A percentile compares a stretch with the other conserved stretches of the same genome.
Conservation (phyloP, 768 basidiomycete species). For the Leccinellum luteum region DNA sequence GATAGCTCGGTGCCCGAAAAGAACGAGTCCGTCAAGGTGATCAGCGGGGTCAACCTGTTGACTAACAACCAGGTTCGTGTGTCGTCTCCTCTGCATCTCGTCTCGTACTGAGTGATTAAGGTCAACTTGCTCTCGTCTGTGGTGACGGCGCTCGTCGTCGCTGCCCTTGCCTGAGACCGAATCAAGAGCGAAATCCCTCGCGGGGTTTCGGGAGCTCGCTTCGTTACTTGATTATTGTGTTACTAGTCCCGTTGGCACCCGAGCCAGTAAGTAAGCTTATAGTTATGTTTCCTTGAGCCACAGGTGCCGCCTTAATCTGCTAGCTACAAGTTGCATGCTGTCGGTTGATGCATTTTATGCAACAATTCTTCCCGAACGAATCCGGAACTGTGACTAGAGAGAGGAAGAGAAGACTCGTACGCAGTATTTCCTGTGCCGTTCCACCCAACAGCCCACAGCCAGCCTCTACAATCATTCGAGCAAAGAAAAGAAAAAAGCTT, state of each 20-base stretch:
- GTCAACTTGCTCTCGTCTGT: slow-evolving; percentile 47
- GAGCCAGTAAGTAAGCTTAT: background rate
- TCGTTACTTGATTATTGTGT: background rate
- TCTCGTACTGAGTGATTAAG: slow-evolving; percentile 18
- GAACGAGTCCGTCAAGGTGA: slow-evolving; percentile 51
- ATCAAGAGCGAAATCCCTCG: background rate
- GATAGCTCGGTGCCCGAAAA: slow-evolving; percentile 40
- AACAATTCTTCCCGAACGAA: too few relatives aligned
- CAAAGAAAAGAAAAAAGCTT: too few relatives aligned
- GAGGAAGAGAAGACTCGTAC: too few relatives aligned
- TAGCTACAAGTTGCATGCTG: too few relatives aligned
- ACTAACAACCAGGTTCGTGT: slow-evolving; percentile 73
- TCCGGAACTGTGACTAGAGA: too few relatives aligned
- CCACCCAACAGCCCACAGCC: too few relatives aligned
- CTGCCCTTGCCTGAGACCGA: slow-evolving; percentile 31
- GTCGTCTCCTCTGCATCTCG: background rate
- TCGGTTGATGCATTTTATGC: too few relatives aligned
- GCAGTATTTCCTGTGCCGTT: too few relatives aligned
- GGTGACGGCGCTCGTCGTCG: slow-evolving; percentile 37
- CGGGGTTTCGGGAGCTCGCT: background rate
- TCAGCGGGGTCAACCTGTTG: slow-evolving; percentile 65
- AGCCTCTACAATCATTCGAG: too few relatives aligned
- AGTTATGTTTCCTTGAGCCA: too few relatives aligned
- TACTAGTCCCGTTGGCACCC: background rate
- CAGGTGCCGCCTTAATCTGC: too few relatives aligned